phyloP scores from a whole-genome alignment of 352 stramenopile genomes.

The Phytophthora cactorum region DNA sequence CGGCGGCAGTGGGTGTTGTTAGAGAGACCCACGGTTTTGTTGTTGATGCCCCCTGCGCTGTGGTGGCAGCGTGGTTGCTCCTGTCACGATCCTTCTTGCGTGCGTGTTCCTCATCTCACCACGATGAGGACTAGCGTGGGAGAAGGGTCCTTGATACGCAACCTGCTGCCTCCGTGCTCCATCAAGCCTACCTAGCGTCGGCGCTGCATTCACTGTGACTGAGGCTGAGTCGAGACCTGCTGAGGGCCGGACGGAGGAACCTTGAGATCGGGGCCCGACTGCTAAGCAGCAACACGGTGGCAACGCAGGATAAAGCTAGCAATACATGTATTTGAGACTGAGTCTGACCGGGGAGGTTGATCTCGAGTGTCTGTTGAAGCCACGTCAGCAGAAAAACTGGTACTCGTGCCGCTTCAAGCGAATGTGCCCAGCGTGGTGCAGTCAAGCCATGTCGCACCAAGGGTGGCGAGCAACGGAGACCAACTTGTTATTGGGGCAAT shows the following conservation, averaged over 20 bases:
- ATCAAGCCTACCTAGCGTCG: neutral
- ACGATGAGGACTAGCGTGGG: constrained; percentile 8
- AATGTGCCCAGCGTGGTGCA: neutral
- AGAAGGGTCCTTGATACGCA: constrained; percentile 20
- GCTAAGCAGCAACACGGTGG: constrained; percentile 20
- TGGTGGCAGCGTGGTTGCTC: constrained; percentile 5
- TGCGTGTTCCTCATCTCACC: constrained; percentile 24
- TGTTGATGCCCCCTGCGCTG: constrained; percentile 21
- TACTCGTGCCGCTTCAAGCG: neutral
- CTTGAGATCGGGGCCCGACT: neutral
- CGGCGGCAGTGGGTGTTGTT: constrained; percentile 64
- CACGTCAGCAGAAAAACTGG: constrained; percentile 7
- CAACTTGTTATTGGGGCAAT: neutral
- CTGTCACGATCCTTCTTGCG: constrained; percentile 15
- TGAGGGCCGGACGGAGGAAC: constrained; percentile 1
- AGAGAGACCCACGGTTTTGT: constrained; percentile 42
- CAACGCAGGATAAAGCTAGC: constrained; percentile 20
- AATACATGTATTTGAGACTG: constrained; percentile 33
- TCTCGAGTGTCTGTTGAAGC: neutral
- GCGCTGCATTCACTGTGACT: constrained; percentile 11
- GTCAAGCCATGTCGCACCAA: constrained; percentile 4
- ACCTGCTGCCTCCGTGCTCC: constrained; percentile 12
- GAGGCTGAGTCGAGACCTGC: constrained; percentile 1
- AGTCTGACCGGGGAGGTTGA: constrained; percentile 9
- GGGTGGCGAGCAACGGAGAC: neutral